These are phyloP conservation scores for Smallanthus sonchifolius DNA, from an alignment of 129 eudicot species.

Conservation along the genomic window DNA sequence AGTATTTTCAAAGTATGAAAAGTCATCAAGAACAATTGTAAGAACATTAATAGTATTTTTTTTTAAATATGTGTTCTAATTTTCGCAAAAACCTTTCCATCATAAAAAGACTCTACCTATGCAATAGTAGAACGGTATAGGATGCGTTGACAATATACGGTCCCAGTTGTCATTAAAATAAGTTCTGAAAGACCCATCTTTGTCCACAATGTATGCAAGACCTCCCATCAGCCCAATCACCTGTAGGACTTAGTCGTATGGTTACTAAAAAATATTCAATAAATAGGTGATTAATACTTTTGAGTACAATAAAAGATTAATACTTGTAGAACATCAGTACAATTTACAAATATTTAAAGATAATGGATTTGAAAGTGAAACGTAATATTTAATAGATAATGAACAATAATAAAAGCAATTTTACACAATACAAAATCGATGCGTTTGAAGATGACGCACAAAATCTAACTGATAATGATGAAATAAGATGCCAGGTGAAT, in stretches of 20 bases:
- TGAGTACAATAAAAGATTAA: not conserved
- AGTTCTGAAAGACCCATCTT: slow-evolving; percentile 67
- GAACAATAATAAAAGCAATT: not conserved
- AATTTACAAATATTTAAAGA: not conserved
- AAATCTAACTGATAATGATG: not conserved
- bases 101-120: slow-evolving; percentile 37
- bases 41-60: too few species aligned
- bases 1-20: too few species aligned
- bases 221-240: slow-evolving; percentile 63
- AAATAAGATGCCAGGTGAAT: not conserved
- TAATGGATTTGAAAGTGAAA: not conserved
- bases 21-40: too few species aligned
- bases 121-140: slow-evolving; percentile 78
- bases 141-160: slow-evolving; percentile 70
- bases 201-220: slow-evolving; percentile 58
- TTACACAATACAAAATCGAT: not conserved
- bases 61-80: not conserved
- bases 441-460: not conserved
- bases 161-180: slow-evolving; percentile 79
- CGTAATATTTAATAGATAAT: not conserved
- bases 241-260: slow-evolving; percentile 27
- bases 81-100: not conserved
- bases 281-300: not conserved
- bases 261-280: not conserved
- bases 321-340: not conserved